phyloP scores from a whole-genome alignment of 176 grass and related monocot species.

The Avena atlantica region DNA sequence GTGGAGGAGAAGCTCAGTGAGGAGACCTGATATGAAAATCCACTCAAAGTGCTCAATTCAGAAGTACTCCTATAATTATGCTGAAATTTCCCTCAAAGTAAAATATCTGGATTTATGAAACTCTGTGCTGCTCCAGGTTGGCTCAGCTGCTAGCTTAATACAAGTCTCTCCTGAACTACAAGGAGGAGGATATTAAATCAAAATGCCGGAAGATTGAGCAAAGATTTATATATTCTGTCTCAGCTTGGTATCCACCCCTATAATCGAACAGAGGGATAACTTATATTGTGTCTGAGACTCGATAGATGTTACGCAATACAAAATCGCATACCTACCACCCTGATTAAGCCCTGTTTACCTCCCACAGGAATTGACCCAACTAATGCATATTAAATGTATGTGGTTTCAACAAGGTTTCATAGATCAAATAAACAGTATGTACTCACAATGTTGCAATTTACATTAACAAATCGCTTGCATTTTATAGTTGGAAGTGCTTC shows the following conservation, averaged over 20 bases:
- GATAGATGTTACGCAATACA: conserved; percentile 12
- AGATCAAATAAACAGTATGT: background rate
- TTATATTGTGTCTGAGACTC: background rate
- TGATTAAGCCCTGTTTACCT: background rate
- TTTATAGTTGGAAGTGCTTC: conserved; percentile 32
- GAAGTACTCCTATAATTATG: background rate
- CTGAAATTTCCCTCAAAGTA: conserved; percentile 13
- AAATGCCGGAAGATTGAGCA: conserved; percentile 1
- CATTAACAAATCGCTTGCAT: background rate
- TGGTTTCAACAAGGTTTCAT: background rate
- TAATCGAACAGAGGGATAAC: background rate
- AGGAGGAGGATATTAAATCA: background rate
- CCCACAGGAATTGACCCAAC: background rate
- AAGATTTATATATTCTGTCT: background rate
- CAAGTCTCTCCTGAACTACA: background rate
- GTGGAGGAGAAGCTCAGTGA: conserved; percentile 5
- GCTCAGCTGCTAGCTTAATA: background rate
- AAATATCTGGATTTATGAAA: background rate
- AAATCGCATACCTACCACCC: background rate
- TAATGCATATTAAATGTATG: background rate
- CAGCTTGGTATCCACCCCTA: background rate
- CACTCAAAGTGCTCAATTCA: conserved; percentile 4
- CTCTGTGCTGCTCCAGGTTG: background rate
- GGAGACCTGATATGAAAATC: background rate
- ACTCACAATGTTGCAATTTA: conserved; percentile 2